phyloP scores from a whole-genome alignment of 495 filamentous ascomycete genomes.

The Cetradonia linearis region DNA sequence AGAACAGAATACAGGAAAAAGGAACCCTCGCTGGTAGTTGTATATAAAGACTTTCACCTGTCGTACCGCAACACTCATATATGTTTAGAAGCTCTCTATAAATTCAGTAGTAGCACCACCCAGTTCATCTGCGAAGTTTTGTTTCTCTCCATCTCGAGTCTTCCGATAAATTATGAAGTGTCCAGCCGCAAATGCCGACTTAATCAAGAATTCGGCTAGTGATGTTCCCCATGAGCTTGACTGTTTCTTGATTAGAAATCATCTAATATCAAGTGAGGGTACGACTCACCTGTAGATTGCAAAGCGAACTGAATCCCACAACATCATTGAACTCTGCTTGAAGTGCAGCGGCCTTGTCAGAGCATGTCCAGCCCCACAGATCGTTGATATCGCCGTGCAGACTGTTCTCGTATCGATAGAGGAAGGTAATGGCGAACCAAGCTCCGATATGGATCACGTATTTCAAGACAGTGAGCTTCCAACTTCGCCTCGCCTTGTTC shows the following conservation, averaged over 20 bases:
- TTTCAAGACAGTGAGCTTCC: constrained; percentile 19
- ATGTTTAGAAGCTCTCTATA: constrained; percentile 15
- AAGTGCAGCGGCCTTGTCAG: constrained; percentile 7
- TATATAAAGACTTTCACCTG: no score
- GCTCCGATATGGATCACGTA: constrained; percentile 19
- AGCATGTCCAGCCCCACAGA: constrained; percentile 22
- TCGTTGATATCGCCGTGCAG: constrained; percentile 15
- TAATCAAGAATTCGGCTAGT: constrained; percentile 16
- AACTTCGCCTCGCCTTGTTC: constrained; percentile 13
- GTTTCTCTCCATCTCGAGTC: constrained; percentile 13
- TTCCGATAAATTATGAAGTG: constrained; percentile 20
- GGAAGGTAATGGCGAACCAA: constrained; percentile 15
- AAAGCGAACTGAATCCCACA: constrained; percentile 15
- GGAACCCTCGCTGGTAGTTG: no score
- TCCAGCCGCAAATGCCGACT: constrained; percentile 17
- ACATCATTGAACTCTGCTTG: constrained; percentile 16
- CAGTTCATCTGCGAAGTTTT: constrained; percentile 15
- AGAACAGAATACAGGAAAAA: no score
- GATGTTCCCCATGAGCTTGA: constrained; percentile 18
- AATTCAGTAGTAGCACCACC: constrained; percentile 17
- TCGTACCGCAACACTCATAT: no score
- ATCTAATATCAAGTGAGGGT: neutral
- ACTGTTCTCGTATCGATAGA: constrained; percentile 22
- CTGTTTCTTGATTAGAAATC: constrained; percentile 4
- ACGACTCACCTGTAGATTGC: constrained; percentile 13